Evolutionary conservation across 2,329 filamentous ascomycete species (phyloP).

Genomic region (Aureobasidium vineae): DNA sequence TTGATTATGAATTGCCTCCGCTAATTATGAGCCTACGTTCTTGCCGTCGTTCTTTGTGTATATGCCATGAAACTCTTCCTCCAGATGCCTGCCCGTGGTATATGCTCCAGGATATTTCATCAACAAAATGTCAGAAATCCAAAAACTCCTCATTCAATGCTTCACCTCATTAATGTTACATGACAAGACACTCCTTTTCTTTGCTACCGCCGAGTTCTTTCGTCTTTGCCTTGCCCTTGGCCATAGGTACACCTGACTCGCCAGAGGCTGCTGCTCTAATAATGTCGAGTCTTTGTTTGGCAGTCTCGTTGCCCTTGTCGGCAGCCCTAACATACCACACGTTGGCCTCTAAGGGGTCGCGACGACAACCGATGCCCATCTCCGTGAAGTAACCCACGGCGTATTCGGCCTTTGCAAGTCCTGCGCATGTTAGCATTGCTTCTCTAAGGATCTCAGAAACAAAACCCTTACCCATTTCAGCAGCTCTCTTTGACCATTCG

Average conservation of each 20-base stretch:
- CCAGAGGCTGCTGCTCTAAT: constrained; percentile 73
- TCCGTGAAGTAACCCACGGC: constrained; percentile 97
- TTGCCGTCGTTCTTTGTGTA: not conserved
- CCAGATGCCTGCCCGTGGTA: constrained; percentile 1
- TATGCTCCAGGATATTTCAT: not conserved
- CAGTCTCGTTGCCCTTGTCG: constrained; percentile 85
- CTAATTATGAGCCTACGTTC: not conserved
- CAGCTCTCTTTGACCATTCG: constrained; percentile 88
- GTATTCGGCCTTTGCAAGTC: constrained; percentile 73
- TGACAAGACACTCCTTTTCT: constrained; percentile 31
- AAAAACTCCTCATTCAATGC: constrained; percentile 8
- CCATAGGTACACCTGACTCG: constrained; percentile 40
- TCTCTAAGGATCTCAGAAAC: not conserved
- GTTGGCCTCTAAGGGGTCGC: constrained; percentile 94
- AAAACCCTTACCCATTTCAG: constrained; percentile 70
- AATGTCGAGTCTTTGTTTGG: constrained; percentile 79
- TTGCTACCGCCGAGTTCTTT: constrained; percentile 35
- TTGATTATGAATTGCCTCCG: not conserved
- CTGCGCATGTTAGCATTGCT: constrained; percentile 42
- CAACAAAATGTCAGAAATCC: not conserved
- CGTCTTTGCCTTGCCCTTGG: constrained; percentile 36
- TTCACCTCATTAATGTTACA: constrained; percentile 27
- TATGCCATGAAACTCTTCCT: not conserved
- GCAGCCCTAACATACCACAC: constrained; percentile 98
- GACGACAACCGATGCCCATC: constrained; percentile 93